Conservation (phyloP, 73 alveolate species). For the Paramecium pentaurelia region DNA sequence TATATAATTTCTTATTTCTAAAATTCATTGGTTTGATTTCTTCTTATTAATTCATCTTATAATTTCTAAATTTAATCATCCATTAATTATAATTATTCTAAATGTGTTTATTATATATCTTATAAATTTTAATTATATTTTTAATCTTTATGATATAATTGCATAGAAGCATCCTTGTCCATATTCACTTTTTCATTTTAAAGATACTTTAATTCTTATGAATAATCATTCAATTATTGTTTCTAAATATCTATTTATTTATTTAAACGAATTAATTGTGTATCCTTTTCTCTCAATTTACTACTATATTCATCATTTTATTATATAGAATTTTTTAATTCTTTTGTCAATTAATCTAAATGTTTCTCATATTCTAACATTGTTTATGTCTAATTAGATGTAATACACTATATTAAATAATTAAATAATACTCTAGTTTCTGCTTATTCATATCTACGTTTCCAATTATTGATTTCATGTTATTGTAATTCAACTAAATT, state of each 20-base stretch:
- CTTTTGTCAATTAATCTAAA: conserved; percentile 14
- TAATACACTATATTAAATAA: background rate
- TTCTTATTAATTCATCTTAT: background rate
- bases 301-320: background rate
- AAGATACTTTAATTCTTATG: background rate
- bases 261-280: background rate
- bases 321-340: background rate
- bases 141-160: background rate
- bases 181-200: background rate
- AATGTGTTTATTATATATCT: background rate
- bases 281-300: background rate
- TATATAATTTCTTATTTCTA: background rate
- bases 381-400: background rate
- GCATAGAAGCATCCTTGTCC: background rate
- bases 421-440: conserved; percentile 1
- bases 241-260: background rate
- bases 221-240: background rate
- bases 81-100: background rate
- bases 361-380: conserved; percentile 25
- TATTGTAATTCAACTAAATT: conserved; percentile 27
- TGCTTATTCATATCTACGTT: conserved; percentile 34
- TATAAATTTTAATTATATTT: background rate
- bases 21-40: background rate
- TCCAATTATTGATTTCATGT: conserved; percentile 40
- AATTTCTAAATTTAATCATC: conserved; percentile 26